Percentiles rank a stretch among this genome's conserved stretches.
These are phyloP conservation scores for Sphaerulina vaccinii DNA, from an alignment of 2,329 filamentous ascomycete genomes.

Conservation along the genomic window DNA sequence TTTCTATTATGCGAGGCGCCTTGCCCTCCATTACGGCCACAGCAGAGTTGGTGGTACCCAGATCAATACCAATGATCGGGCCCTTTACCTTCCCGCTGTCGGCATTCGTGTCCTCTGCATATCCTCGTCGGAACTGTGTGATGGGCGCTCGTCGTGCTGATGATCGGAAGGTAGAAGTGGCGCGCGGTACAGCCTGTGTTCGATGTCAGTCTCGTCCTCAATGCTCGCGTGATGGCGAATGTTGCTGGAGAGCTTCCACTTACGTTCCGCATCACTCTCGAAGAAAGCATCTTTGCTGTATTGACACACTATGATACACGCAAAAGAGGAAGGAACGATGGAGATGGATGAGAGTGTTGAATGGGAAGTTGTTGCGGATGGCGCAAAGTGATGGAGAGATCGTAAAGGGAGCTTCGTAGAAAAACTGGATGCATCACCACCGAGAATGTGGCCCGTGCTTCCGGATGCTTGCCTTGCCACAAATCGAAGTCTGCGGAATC, in stretches of 20 bases:
- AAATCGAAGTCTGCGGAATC: not conserved
- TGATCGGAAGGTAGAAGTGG: conserved; percentile 38
- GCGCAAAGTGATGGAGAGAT: conserved; percentile 6
- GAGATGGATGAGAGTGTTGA: conserved; percentile 11
- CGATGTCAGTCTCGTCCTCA: conserved; percentile 20
- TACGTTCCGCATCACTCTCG: conserved; percentile 38
- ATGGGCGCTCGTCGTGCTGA: conserved; percentile 61
- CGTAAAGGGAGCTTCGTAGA: not conserved
- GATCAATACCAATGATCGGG: conserved; percentile 95
- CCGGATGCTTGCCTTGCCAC: not conserved
- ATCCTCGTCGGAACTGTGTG: conserved; percentile 68
- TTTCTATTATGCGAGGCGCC: conserved; percentile 92
- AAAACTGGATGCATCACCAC: conserved; percentile 9
- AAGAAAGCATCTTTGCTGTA: conserved; percentile 37
- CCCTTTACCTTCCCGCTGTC: conserved; percentile 85
- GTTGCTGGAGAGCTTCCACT: conserved; percentile 22
- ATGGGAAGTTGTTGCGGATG: conserved; percentile 6
- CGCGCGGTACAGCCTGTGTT: conserved; percentile 38
- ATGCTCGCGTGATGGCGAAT: conserved; percentile 32
- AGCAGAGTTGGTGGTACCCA: conserved; percentile 97
- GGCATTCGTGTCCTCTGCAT: conserved; percentile 51
- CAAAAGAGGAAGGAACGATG: conserved; percentile 16
- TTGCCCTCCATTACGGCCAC: conserved; percentile 98
- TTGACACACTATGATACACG: conserved; percentile 27
- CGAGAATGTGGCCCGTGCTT: not conserved